Percentiles rank a stretch among this genome's conserved stretches.
phyloP scores from a whole-genome alignment of 441 rosid species.

The Arabidopsis hybrid region DNA sequence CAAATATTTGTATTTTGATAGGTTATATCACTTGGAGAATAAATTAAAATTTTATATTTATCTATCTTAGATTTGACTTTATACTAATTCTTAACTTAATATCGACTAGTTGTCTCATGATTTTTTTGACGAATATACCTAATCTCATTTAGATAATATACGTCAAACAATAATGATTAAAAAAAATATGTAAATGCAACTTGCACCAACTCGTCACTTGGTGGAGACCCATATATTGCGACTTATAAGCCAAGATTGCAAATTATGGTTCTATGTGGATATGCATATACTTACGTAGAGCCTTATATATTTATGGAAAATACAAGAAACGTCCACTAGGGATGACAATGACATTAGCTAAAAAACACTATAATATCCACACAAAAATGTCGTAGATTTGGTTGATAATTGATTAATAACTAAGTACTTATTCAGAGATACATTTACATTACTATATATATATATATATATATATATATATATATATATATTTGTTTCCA shows the following conservation, averaged over 20 bases:
- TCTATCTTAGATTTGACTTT: not conserved
- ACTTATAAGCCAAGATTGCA: not conserved
- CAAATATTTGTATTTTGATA: not conserved
- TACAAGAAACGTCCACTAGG: slow-evolving; percentile 30
- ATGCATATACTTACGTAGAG: slow-evolving; percentile 15
- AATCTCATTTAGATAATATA: not conserved
- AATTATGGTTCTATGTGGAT: slow-evolving; percentile 16
- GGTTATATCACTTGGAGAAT: not conserved
- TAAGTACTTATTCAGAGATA: not conserved
- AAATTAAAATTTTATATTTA: too few species aligned
- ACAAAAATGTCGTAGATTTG: slow-evolving; percentile 8
- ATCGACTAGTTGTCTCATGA: not conserved
- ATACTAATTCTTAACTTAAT: not conserved
- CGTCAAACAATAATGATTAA: slow-evolving; percentile 22
- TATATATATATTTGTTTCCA: not conserved
- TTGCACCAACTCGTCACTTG: slow-evolving; percentile 30
- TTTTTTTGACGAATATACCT: slow-evolving; percentile 12
- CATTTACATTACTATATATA: not conserved
- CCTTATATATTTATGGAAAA: slow-evolving; percentile 8
- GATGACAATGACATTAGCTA: slow-evolving; percentile 11
- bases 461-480: too few species aligned
- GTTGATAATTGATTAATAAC: slow-evolving; percentile 9
- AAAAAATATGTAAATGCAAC: slow-evolving; percentile 23
- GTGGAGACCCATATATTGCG: slow-evolving; percentile 30
- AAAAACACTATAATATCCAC: slow-evolving; percentile 14